A percentile compares a stretch with the other conserved stretches of the same genome.
These are phyloP conservation scores for Gastroboletus turbinatus DNA, from an alignment of 1,284 basidiomycete genomes.

Conservation along the genomic window DNA sequence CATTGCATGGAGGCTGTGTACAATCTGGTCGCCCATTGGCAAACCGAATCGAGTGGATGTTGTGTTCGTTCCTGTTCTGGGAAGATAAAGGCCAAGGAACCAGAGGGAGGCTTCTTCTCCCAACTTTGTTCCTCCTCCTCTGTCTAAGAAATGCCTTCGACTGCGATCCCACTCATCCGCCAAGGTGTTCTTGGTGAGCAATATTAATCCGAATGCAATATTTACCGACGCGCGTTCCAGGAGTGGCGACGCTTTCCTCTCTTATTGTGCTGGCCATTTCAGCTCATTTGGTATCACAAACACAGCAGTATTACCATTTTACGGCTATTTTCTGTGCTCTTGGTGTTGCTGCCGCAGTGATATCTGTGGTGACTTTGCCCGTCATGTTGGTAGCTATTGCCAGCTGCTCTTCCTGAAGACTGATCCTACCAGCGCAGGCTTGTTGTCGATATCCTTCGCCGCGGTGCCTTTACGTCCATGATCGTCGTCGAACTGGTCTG, in stretches of 20 bases:
- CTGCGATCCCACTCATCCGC: conserved; percentile 19
- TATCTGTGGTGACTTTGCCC: conserved; percentile 46
- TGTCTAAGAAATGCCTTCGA: background rate
- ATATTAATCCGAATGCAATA: background rate
- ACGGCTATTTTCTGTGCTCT: conserved; percentile 40
- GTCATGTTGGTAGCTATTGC: conserved; percentile 41
- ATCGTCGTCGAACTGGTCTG: conserved; percentile 39
- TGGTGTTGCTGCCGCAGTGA: conserved; percentile 41
- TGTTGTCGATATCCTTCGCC: conserved; percentile 35
- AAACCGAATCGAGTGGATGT: background rate
- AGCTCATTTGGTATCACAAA: conserved; percentile 33
- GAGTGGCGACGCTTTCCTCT: conserved; percentile 29
- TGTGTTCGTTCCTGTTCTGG: background rate
- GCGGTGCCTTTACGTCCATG: conserved; percentile 39
- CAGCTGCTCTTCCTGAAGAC: background rate
- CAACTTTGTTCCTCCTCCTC: background rate
- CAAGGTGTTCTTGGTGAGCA: conserved; percentile 24
- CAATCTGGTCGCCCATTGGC: background rate
- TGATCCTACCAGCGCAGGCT: conserved; percentile 27
- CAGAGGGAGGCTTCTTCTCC: background rate
- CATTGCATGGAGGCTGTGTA: background rate
- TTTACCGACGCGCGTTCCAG: conserved; percentile 19
- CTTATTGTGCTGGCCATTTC: conserved; percentile 39
- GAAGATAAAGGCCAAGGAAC: conserved; percentile 8
- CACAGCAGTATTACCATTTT: conserved; percentile 9